These are phyloP conservation scores for Cladosporium sphaerospermum DNA, from an alignment of 2,329 filamentous ascomycete species.

Conservation along the genomic window DNA sequence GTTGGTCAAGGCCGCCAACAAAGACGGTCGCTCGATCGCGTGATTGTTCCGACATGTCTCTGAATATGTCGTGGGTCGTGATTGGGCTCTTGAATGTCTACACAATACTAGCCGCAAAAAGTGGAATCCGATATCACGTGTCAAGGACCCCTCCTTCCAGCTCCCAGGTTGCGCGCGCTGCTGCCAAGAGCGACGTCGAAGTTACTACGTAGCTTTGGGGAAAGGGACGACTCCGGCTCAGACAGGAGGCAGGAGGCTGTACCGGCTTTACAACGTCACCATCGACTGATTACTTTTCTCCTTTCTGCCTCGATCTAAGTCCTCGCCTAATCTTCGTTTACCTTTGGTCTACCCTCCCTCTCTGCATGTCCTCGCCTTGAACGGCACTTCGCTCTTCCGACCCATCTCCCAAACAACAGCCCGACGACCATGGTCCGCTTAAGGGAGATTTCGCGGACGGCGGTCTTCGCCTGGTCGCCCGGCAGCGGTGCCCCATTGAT, in stretches of 20 bases:
- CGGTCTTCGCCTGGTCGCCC: constrained; percentile 94
- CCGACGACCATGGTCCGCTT: constrained; percentile 73
- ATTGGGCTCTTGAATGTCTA: background rate
- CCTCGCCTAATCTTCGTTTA: constrained; percentile 4
- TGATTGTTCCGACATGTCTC: constrained; percentile 68
- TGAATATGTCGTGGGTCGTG: background rate
- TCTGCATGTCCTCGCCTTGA: constrained; percentile 10
- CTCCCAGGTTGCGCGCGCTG: background rate
- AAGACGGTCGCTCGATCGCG: constrained; percentile 89
- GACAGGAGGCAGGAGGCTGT: constrained; percentile 8
- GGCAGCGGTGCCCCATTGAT: constrained; percentile 71
- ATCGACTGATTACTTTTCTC: background rate
- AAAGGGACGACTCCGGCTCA: constrained; percentile 8
- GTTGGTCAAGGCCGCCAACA: constrained; percentile 78
- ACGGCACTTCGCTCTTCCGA: constrained; percentile 2
- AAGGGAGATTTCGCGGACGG: constrained; percentile 92
- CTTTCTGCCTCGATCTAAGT: background rate
- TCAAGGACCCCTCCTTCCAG: background rate
- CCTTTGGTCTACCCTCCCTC: background rate
- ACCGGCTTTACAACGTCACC: background rate
- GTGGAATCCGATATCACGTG: constrained; percentile 2
- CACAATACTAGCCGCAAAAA: background rate
- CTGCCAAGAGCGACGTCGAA: background rate
- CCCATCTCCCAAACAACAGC: constrained; percentile 19
- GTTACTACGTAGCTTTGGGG: constrained; percentile 9